Evolutionary conservation across 371 early-diverging fungal genomes (phyloP).

Genomic region (Choanephora cucurbitarum): DNA sequence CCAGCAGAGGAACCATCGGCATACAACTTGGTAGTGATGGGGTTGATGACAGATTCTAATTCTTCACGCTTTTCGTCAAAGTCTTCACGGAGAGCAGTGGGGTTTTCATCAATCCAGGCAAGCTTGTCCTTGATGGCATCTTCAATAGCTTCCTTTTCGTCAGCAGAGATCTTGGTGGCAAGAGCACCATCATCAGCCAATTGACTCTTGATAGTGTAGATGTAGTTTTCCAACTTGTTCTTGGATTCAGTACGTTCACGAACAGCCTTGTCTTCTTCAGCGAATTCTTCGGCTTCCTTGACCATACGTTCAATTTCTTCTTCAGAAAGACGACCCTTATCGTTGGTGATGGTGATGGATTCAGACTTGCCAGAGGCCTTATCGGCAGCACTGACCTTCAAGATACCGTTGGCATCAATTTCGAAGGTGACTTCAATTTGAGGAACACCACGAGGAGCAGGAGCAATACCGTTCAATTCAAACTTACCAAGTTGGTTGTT

Average conservation of each 20-base stretch:
- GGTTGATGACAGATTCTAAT: conserved; percentile 84
- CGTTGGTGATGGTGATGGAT: conserved; percentile 93
- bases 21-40: conserved; percentile 86
- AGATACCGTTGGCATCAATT: conserved; percentile 98
- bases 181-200: conserved; percentile 70
- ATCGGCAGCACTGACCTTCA: conserved; percentile 97
- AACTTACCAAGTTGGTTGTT: conserved; percentile 98
- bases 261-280: conserved; percentile 84
- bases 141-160: conserved; percentile 86
- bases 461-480: conserved; percentile 85
- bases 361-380: conserved; percentile 94
- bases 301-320: conserved; percentile 97
- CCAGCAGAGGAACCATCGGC: conserved; percentile 56
- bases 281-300: conserved; percentile 87
- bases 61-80: conserved; percentile 83
- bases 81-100: conserved; percentile 73
- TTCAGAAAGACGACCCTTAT: conserved; percentile 93
- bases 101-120: conserved; percentile 80
- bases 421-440: conserved; percentile 94
- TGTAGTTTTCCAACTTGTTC: conserved; percentile 85
- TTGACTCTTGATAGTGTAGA: conserved; percentile 81
- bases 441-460: conserved; percentile 91
- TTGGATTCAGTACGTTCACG: conserved; percentile 85
- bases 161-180: conserved; percentile 75
- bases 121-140: conserved; percentile 85